Base-by-base conservation (phyloP, 1,139 yeast genomes). In the Yamadazyma siamensis region DNA sequence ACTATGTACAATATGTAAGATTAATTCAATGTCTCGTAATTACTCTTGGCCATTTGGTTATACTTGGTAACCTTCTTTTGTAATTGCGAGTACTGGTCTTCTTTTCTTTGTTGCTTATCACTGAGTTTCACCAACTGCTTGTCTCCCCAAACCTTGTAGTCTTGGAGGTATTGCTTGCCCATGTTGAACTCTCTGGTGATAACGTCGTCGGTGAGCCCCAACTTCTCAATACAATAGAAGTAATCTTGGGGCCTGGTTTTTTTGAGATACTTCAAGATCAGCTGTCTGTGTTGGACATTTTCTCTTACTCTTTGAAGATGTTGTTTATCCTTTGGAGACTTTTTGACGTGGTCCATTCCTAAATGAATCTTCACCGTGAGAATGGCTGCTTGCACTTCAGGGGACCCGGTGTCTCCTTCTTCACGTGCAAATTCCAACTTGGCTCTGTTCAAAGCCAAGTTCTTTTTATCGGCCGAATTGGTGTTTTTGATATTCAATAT, bases 381-480 rank as follows among this genome's bases (percentile, higher is more conserved):
- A 18, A 86, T 74, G 2, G 96, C 97, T 1, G 97, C 96, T 57
- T 89, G 96, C 17, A 88, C 96, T 60, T 89, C 97, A 29, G 95
- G 79, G 1, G 95, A 85, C 1, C 95, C 96, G 0, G 96, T 86
- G 54, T 91, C 97, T 30, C 95, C 96, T 29, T 80, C 87, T 41
- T 74, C 71, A 50, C 96, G 73, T 44, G 77, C 79, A 56, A 91
- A 88, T 59, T 88, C 96, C 44, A 73, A 62, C 33, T 77, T 71
- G 1, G 96, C 96, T 35, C 82, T 56, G 30, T 60, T 58, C 6
- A 77, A 63, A 14, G 89, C 86, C 44, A 77, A 54, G 43, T 74
- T 75, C 51, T 72, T 67, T 37, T 69, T 67, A 42, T 84, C 89
- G 17, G 60, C 55, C 28, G 71, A 68, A 45, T 71, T 71, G 17